Base-by-base conservation (phyloP, 2,329 filamentous ascomycete species). In the Phyllachora maydis region DNA sequence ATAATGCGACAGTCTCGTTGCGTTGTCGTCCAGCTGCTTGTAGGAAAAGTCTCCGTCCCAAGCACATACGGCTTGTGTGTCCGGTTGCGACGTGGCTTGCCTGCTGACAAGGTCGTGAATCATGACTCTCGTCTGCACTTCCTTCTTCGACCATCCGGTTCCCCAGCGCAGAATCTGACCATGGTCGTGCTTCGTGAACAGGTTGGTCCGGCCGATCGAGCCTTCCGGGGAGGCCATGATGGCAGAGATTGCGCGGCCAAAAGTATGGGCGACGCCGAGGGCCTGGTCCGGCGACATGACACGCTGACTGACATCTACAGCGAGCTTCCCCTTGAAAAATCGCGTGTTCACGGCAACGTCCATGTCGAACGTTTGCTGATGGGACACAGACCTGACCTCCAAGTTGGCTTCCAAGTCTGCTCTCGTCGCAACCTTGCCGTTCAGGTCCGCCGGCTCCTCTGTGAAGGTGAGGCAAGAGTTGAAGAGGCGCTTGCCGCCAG, bases 151-250 rank as follows among this genome's bases (percentile, higher is more conserved):
- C 0, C 42, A 38, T 15, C 52, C 49, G 31, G 52, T 52, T 23
- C 59, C 62, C 43, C 63, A 65, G 4, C 53, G 49, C 6, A 58
- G 36, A 19, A 68, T 54, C 26, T 65, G 59, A 4, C 55, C 47
- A 30, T 57, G 56, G 32, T 70, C 64, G 6, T 54, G 46, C 22
- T 62, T 54, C 8, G 52, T 65, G 32, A 68, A 65, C 3, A 64
- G 45, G 36, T 65, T 55, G 14, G 59, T 40, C 11, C 58, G 43
- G 5, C 45, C 50, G 23, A 65, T 42, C 4, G 43, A 39, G 10
- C 42, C 45, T 7, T 48, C 43, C 0, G 54, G 50, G 4, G 41
- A 37, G 3, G 47, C 41, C 8, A 66, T 30, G 2, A 64, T 49
- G 11, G 50, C 41, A 8, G 50, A 42, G 10, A 69, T 40, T 0